Conservation (phyloP, 306 rosid species). For the Cucurbita maxima region DNA sequence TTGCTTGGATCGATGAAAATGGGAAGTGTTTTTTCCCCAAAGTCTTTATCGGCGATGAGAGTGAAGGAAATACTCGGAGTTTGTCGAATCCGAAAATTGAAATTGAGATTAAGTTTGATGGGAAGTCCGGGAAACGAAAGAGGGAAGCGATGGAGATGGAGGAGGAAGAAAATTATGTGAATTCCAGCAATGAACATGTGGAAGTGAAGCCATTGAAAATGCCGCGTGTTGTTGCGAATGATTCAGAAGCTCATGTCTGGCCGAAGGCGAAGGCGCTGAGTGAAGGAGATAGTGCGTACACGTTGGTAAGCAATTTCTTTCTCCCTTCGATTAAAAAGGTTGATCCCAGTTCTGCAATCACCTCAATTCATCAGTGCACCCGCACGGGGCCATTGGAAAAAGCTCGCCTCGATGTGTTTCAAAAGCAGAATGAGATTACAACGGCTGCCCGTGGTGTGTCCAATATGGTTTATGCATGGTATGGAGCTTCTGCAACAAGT, state of each 20-base stretch:
- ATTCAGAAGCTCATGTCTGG: conserved; percentile 13
- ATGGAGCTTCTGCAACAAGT: conserved; percentile 18
- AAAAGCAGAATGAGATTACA: conserved; percentile 20
- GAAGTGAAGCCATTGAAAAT: conserved; percentile 10
- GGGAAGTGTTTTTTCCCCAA: conserved; percentile 36
- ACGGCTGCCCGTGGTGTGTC: conserved; percentile 26
- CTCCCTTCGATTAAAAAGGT: conserved; percentile 13
- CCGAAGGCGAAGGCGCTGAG: conserved; percentile 22
- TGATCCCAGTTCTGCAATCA: conserved; percentile 15
- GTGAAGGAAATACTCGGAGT: background rate
- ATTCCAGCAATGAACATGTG: conserved; percentile 14
- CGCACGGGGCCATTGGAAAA: conserved; percentile 16
- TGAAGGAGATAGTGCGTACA: conserved; percentile 4
- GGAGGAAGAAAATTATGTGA: conserved; percentile 25
- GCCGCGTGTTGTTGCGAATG: conserved; percentile 8
- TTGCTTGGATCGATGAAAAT: conserved; percentile 46
- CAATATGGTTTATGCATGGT: conserved; percentile 46
- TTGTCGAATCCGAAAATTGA: conserved; percentile 5
- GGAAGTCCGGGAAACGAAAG: conserved; percentile 20
- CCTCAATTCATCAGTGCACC: conserved; percentile 28
- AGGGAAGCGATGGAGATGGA: background rate
- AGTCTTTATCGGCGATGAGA: conserved; percentile 24
- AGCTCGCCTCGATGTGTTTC: conserved; percentile 23
- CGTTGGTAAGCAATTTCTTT: conserved; percentile 14
- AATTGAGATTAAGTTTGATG: conserved; percentile 16